A percentile compares a stretch with the other conserved stretches of the same genome.
Evolutionary conservation across 2,329 filamentous ascomycete genomes (phyloP).

Genomic region (Alternaria sp.): DNA sequence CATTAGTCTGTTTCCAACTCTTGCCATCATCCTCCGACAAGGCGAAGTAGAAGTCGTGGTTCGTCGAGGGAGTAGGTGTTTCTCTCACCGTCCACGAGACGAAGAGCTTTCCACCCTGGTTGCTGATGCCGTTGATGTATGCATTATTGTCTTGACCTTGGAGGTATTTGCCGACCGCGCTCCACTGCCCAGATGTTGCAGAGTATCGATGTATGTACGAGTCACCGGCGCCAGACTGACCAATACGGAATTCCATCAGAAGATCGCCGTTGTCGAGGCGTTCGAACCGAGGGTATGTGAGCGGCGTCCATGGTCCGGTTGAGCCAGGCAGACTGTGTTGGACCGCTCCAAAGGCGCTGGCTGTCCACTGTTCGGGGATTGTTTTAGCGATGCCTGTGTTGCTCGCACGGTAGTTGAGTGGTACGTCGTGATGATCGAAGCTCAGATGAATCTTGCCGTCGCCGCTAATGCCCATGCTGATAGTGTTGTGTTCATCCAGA

Average conservation of each 20-base stretch:
- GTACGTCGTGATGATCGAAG: conserved; percentile 58
- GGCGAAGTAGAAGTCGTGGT: conserved; percentile 59
- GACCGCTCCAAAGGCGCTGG: conserved; percentile 36
- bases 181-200: conserved; percentile 45
- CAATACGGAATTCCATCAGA: conserved; percentile 59
- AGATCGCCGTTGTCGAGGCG: conserved; percentile 48
- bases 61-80: conserved; percentile 56
- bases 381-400: conserved; percentile 40
- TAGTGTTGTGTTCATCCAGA: conserved; percentile 61
- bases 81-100: conserved; percentile 60
- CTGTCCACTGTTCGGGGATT: conserved; percentile 34
- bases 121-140: conserved; percentile 59
- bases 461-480: conserved; percentile 59
- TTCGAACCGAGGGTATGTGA: conserved; percentile 60
- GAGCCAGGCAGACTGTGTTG: conserved; percentile 39
- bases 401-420: conserved; percentile 44
- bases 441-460: conserved; percentile 62
- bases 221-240: conserved; percentile 58
- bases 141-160: conserved; percentile 57
- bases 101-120: conserved; percentile 46
- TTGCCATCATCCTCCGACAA: conserved; percentile 54
- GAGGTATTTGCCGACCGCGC: conserved; percentile 50
- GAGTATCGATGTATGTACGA: conserved; percentile 57
- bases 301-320: conserved; percentile 41
- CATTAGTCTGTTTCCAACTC: conserved; percentile 53